Percentiles rank a stretch among this genome's conserved stretches.
These are phyloP conservation scores for Tulasnella sp. DNA, from an alignment of 768 basidiomycete genomes.

Conservation along the genomic window DNA sequence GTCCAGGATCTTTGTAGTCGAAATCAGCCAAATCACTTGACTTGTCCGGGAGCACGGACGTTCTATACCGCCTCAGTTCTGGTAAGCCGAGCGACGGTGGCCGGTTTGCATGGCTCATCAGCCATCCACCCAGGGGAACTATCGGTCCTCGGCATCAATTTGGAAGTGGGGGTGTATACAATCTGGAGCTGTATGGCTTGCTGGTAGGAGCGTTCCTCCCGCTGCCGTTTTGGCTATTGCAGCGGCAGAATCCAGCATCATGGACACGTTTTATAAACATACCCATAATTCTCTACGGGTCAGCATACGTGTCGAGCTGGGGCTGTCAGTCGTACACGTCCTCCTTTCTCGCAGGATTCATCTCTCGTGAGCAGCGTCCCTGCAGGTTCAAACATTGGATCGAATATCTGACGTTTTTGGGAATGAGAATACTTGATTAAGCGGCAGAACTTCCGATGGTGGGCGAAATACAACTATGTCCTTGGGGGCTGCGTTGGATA, in stretches of 20 bases:
- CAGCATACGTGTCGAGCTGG: slow-evolving; percentile 43
- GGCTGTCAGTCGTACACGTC: slow-evolving; percentile 47
- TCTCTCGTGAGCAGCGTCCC: slow-evolving; percentile 46
- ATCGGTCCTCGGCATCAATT: slow-evolving; percentile 47
- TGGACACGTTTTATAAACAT: slow-evolving; percentile 42
- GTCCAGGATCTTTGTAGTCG: slow-evolving; percentile 43
- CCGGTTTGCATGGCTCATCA: neutral
- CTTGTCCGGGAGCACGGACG: slow-evolving; percentile 40
- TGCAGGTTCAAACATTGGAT: neutral
- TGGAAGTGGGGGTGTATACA: slow-evolving; percentile 40
- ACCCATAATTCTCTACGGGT: slow-evolving; percentile 45
- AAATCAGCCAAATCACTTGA: slow-evolving; percentile 39
- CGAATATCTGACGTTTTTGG: neutral
- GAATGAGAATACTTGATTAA: slow-evolving; percentile 36
- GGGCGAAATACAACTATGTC: slow-evolving; percentile 38
- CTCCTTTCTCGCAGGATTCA: slow-evolving; percentile 44
- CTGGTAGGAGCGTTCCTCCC: slow-evolving; percentile 44
- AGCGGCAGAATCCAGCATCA: slow-evolving; percentile 39
- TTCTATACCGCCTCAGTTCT: slow-evolving; percentile 42
- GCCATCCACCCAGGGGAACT: slow-evolving; percentile 39
- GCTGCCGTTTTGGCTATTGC: slow-evolving; percentile 43
- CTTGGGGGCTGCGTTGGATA: slow-evolving; percentile 36
- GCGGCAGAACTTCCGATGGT: slow-evolving; percentile 34
- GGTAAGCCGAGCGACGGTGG: slow-evolving; percentile 36
- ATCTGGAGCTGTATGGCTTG: slow-evolving; percentile 42